Percentiles rank a stretch among this genome's conserved stretches.
These are phyloP conservation scores for Phytophthora syringae DNA, from an alignment of 352 stramenopile genomes.

Conservation along the genomic window DNA sequence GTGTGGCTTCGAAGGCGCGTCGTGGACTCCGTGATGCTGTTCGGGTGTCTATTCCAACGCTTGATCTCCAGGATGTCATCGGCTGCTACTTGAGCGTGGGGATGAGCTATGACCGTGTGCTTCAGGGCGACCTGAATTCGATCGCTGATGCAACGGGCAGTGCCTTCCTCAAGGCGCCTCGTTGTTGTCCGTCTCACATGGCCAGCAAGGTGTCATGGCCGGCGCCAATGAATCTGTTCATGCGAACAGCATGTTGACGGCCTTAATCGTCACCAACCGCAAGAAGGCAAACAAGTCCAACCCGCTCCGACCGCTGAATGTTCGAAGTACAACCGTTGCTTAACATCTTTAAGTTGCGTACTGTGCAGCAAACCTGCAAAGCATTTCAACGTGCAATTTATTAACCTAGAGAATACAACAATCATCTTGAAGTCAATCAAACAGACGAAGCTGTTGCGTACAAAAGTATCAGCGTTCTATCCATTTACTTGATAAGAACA, in stretches of 20 bases:
- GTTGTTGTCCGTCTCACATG: constrained; percentile 65
- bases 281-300: constrained; percentile 75
- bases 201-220: constrained; percentile 75
- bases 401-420: constrained; percentile 29
- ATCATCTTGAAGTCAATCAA: not conserved
- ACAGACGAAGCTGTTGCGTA: not conserved
- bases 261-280: constrained; percentile 80
- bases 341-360: constrained; percentile 42
- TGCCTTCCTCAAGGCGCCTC: constrained; percentile 61
- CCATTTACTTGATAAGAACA: constrained; percentile 18
- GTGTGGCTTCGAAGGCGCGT: constrained; percentile 54
- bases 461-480: constrained; percentile 13
- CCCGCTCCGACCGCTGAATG: constrained; percentile 51
- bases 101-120: constrained; percentile 70
- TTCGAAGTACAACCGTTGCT: constrained; percentile 64
- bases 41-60: constrained; percentile 55
- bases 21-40: constrained; percentile 64
- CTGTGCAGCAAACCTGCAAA: constrained; percentile 6
- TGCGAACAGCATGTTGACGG: constrained; percentile 82
- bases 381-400: constrained; percentile 27
- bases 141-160: constrained; percentile 60
- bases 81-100: constrained; percentile 74
- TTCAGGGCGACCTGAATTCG: constrained; percentile 68
- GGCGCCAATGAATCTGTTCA: constrained; percentile 64
- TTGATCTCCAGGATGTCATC: constrained; percentile 66